A percentile compares a stretch with the other conserved stretches of the same genome.
phyloP scores from a whole-genome alignment of 345 rosid genomes.

The Aurinia saxatilis region DNA sequence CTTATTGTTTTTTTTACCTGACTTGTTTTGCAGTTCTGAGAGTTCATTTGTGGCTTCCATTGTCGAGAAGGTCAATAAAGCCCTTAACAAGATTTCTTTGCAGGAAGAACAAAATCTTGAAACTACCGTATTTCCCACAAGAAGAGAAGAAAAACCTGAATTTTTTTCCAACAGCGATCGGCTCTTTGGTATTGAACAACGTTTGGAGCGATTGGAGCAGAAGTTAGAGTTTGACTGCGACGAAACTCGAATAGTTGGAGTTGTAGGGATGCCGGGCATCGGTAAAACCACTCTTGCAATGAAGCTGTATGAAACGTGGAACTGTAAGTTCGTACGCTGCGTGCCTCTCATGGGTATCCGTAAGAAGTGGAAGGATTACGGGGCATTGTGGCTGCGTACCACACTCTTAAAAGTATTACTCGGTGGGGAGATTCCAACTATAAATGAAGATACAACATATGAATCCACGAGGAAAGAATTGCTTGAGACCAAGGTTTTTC shows the following conservation, averaged over 20 bases:
- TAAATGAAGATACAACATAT: no score
- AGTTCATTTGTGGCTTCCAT: no score
- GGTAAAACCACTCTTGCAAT: conserved; percentile 13
- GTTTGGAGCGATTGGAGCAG: not conserved
- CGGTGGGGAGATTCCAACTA: no score
- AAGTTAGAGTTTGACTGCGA: not conserved
- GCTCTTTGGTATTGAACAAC: conserved; percentile 3
- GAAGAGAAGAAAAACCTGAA: not conserved
- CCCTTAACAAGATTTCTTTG: no score
- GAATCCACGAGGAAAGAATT: no score
- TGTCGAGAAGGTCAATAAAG: no score
- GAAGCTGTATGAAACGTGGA: not conserved
- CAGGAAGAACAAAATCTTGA: no score
- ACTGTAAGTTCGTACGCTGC: not conserved
- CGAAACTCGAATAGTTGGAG: conserved; percentile 7
- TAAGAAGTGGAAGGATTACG: not conserved
- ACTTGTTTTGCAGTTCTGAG: no score
- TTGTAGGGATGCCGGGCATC: conserved; percentile 20
- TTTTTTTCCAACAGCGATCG: not conserved
- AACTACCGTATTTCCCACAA: no score
- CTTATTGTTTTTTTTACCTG: no score
- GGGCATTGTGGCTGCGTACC: not conserved
- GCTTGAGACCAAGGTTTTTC: conserved; percentile 20
- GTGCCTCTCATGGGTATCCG: not conserved
- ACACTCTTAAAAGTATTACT: not conserved